Percentiles rank a stretch among this genome's conserved stretches.
phyloP scores from a whole-genome alignment of 2,329 filamentous ascomycete genomes.

The Thelonectria olida region DNA sequence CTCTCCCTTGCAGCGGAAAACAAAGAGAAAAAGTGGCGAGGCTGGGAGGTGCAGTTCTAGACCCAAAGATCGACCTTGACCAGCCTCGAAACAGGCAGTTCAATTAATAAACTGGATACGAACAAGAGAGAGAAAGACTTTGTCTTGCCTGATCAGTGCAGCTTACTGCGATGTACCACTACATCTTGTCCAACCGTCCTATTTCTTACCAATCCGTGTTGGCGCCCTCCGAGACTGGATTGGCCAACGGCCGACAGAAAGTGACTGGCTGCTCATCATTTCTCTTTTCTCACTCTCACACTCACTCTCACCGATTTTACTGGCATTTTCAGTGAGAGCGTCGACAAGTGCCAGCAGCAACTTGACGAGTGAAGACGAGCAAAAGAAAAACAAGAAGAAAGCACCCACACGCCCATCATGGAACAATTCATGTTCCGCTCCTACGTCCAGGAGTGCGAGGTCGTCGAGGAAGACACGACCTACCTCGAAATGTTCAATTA shows the following conservation, averaged over 20 bases:
- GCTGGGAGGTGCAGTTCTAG: slow-evolving; percentile 2
- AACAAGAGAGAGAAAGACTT: not conserved
- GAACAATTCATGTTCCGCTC: slow-evolving; percentile 67
- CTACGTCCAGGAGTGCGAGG: slow-evolving; percentile 57
- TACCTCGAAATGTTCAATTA: slow-evolving; percentile 70
- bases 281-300: slow-evolving; percentile 3
- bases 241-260: not conserved
- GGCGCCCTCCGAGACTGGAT: slow-evolving; percentile 11
- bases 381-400: not conserved
- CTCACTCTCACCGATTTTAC: not conserved
- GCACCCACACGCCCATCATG: slow-evolving; percentile 48
- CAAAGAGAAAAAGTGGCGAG: slow-evolving; percentile 15
- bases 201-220: slow-evolving; percentile 3
- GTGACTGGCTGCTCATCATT: not conserved
- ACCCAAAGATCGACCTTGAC: not conserved
- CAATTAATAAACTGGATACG: not conserved
- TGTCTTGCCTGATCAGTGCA: not conserved
- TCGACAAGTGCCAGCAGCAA: no score
- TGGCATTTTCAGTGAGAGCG: not conserved
- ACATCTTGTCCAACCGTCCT: not conserved
- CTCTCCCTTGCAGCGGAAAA: no score
- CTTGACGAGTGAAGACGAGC: no score
- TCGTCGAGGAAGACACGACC: slow-evolving; percentile 60
- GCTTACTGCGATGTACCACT: not conserved
- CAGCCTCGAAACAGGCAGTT: not conserved